phyloP scores from a whole-genome alignment of 805 yeast genomes.

The Nakazawaea siamensis region DNA sequence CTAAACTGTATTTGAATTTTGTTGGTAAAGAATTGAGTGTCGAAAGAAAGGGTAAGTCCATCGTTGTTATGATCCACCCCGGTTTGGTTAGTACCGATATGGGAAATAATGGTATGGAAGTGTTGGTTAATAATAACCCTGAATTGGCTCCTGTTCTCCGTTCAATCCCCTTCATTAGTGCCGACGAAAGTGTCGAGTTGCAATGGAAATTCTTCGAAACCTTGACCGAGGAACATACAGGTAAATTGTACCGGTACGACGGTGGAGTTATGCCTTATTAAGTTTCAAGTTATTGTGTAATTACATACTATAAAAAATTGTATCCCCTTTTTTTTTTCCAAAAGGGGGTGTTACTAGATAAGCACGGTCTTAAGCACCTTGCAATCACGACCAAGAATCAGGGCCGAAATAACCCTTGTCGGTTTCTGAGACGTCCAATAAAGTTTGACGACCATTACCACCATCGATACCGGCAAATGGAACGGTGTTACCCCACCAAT shows the following conservation, averaged over 20 bases:
- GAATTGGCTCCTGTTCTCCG: no score
- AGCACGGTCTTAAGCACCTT: no score
- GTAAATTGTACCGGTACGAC: neutral
- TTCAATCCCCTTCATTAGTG: neutral
- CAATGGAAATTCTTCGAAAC: neutral
- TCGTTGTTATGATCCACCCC: neutral
- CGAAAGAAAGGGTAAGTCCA: no score
- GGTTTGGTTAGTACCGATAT: neutral
- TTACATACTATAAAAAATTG: no score
- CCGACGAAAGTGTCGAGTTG: neutral
- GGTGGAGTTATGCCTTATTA: no score
- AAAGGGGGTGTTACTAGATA: neutral
- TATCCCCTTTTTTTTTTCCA: neutral
- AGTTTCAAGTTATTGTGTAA: no score
- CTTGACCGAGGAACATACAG: neutral
- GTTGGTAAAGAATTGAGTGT: neutral
- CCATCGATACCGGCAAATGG: slow-evolving; percentile 28
- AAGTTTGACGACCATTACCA: slow-evolving; percentile 17
- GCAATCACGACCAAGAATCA: no score
- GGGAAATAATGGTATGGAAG: neutral
- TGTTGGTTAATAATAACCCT: neutral
- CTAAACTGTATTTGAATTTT: neutral
- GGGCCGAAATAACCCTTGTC: slow-evolving; percentile 30
- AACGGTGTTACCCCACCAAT: slow-evolving; percentile 65
- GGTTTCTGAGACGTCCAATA: slow-evolving; percentile 12